These are phyloP conservation scores for Brassica cretica DNA, from an alignment of 345 rosid genomes.

Conservation along the genomic window DNA sequence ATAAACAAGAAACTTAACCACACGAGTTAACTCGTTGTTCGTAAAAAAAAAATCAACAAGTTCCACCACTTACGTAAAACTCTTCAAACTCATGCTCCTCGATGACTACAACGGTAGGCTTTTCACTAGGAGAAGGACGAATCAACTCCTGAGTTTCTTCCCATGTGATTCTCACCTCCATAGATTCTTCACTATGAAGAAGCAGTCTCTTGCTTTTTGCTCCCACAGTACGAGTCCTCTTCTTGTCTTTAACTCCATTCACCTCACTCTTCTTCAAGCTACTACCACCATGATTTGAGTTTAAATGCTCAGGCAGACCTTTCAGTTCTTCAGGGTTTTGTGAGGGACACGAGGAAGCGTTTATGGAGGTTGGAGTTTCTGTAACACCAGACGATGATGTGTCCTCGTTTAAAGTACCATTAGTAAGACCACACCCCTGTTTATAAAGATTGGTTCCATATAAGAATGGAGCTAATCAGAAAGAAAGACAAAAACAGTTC, in stretches of 20 bases:
- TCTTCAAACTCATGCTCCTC: slow-evolving; percentile 91
- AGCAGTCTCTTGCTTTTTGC: slow-evolving; percentile 71
- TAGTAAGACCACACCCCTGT: slow-evolving; percentile 49
- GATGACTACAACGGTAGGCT: slow-evolving; percentile 55
- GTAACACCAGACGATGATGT: slow-evolving; percentile 53
- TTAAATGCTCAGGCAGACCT: slow-evolving; percentile 44
- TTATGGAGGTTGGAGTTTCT: slow-evolving; percentile 45
- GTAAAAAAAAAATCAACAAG: not conserved
- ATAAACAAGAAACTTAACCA: slow-evolving; percentile 31
- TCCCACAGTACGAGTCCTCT: slow-evolving; percentile 73
- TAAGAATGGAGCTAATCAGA: slow-evolving; percentile 7
- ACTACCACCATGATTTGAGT: too few species aligned
- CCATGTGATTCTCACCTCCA: slow-evolving; percentile 83
- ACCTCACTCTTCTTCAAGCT: slow-evolving; percentile 50
- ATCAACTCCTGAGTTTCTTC: slow-evolving; percentile 90
- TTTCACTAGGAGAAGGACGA: slow-evolving; percentile 70
- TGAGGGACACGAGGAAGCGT: slow-evolving; percentile 46
- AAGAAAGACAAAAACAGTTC: not conserved
- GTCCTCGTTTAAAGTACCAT: slow-evolving; percentile 51
- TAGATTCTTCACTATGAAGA: slow-evolving; percentile 65
- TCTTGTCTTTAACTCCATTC: slow-evolving; percentile 57
- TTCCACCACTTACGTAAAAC: slow-evolving; percentile 62
- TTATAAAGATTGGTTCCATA: slow-evolving; percentile 12
- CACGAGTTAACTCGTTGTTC: not conserved
- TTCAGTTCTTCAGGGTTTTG: slow-evolving; percentile 42